Conservation (phyloP, 2,329 filamentous ascomycete species). For the Alternaria arborescens region DNA sequence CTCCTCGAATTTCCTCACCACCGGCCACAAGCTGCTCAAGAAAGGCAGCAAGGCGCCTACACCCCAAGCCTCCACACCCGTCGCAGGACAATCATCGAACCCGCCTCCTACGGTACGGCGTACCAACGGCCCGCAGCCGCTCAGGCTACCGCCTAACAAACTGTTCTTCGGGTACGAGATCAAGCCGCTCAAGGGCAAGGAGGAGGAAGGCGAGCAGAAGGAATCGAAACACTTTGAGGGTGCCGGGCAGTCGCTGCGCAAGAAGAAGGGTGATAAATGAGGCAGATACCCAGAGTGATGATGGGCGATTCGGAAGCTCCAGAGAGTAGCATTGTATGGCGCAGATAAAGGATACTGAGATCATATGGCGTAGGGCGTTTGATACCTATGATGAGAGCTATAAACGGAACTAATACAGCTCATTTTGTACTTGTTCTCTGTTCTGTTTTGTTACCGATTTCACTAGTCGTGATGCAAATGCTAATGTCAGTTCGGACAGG, state of each 20-base stretch:
- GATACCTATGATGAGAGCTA: constrained; percentile 15
- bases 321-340: constrained; percentile 35
- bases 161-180: constrained; percentile 97
- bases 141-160: constrained; percentile 86
- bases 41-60: constrained; percentile 79
- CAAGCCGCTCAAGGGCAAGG: constrained; percentile 83
- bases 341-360: constrained; percentile 22
- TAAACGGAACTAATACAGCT: neutral
- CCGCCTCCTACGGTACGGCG: constrained; percentile 56
- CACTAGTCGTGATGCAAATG: neutral
- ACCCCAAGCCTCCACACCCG: constrained; percentile 67
- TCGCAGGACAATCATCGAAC: constrained; percentile 62
- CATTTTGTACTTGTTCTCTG: neutral
- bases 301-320: neutral
- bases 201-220: constrained; percentile 67
- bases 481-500: neutral
- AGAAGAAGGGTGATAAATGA: constrained; percentile 69
- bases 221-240: constrained; percentile 76
- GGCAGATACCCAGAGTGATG: neutral
- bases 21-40: constrained; percentile 85
- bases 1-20: constrained; percentile 79
- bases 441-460: neutral
- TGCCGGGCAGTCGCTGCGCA: constrained; percentile 81
- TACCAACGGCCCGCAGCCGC: constrained; percentile 83
- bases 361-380: constrained; percentile 32